Evolutionary conservation across 805 yeast species (phyloP), one percentile per base, ranked within the genome.

Genomic region (Sugiyamaella valdiviana): DNA sequence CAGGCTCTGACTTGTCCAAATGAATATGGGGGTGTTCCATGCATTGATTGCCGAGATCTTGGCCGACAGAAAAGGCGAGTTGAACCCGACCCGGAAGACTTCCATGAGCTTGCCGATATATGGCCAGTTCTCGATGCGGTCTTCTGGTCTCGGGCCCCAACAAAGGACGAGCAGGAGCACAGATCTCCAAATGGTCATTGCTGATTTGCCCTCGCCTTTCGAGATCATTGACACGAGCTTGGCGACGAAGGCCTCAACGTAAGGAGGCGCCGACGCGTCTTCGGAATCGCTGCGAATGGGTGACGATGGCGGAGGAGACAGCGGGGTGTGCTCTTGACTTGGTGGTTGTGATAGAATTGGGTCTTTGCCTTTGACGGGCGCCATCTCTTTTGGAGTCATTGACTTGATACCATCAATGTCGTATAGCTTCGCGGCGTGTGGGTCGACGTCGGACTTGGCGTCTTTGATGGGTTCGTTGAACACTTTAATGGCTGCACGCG

Each of bases 11-110:
- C 35, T 35, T 16, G 58, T 39, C 51, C 50, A 51, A 12, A 52
- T 54, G 24, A 44, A 48, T n/a, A 55, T 44, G 14, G 49, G 45
- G 5, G 47, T 45, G 14, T 49, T 54, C 59, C 59, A 55, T 3
- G 51, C 45, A 17, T 41, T 39, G 21, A 53, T 49, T 5, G 57
- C 44, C 3, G 55, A 53, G 3, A 49, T 24, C 36, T 43, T 50
- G 15, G 52, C 50, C 16, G 51, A 45, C 23, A 44, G 22, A n/a
- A 41, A 29, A 10, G 26, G 39, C 4, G 51, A 48, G 40, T 55
- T 51, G 42, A 53, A 45, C 7, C 49, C 57, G 1, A 35, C 16
- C 23, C 45, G 45, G 43, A 49, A 38, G n/a, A 55, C 38, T n/a
- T 42, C 38, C 20, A 55, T 29, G 41, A 49, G 26, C 44, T 45